Evolutionary conservation across 1,284 basidiomycete genomes (phyloP), one percentile per base, ranked within the genome.

Genomic region (Boletus semigastroideus): DNA sequence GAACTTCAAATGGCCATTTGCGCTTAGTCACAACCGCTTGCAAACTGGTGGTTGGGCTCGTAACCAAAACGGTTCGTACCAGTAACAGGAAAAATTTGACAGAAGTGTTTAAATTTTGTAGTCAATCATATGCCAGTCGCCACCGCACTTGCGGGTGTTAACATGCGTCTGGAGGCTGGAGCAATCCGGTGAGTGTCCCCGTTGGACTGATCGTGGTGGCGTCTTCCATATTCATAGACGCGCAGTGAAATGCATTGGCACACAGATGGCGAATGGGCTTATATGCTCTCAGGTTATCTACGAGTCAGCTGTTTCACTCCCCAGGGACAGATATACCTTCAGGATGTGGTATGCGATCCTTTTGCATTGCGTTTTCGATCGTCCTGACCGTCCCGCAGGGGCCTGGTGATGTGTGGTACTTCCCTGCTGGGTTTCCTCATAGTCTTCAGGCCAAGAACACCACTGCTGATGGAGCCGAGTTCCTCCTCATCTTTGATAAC

Each of bases 201-300:
- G 22, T 25, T 37, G 13, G 22, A 44, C 14, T 7, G 20, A 31
- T 22, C 5, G 0, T 31, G 27, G 0, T 31, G 27, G 20, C 1
- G 14, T 3, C 41, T 31, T 30, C 36, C 10, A 3, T 47, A 2
- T 47, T 58, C n/a, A 59, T 40, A 8, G 22, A 43, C n/a, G 1
- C 37, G 3, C 33, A 78, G 78, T 48, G 82, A 84, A 63, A 66
- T 85, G 57, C 82, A 85, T 51, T 85, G 83, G 82, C 83, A 84
- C 58, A 73, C 65, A 1, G 74, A 75, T 39, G 74, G 71, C 28
- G 82, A 84, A 73, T 82, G 79, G 79, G 76, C 70, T 11, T 81
- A 79, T 54, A 69, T 80, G 48, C 48, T 81, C 6, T 67, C 73
- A 46, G 78, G 58, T 43, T 69, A 76, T 40, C 58, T 74, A 22